Conservation (phyloP, 257 asterid species). For the Solanum rostratum region DNA sequence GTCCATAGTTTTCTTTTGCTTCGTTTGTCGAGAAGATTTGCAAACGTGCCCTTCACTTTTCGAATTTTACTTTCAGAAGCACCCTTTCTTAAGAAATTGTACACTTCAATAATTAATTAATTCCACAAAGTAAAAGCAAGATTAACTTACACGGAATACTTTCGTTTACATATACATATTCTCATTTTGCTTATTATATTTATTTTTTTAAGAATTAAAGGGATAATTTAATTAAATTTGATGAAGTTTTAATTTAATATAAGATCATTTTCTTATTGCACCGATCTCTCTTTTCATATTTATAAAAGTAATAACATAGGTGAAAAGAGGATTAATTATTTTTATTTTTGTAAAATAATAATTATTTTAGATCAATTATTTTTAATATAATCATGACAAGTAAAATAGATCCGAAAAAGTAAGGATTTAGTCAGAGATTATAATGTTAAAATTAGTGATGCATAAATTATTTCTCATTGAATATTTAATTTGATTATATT, state of each 20-base stretch:
- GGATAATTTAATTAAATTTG: neutral
- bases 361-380: no score
- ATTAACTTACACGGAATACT: neutral
- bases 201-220: neutral
- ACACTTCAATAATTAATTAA: neutral
- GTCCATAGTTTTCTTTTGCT: neutral
- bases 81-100: neutral
- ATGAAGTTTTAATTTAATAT: neutral
- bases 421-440: no score
- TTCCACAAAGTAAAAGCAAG: neutral
- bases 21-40: neutral
- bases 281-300: no score
- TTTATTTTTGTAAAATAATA: no score
- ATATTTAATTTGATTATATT: no score
- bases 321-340: no score
- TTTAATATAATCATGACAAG: no score
- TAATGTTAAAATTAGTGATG: no score
- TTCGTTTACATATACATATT: neutral
- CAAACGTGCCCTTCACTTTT: neutral
- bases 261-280: no score
- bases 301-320: no score
- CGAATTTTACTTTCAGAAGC: neutral
- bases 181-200: neutral
- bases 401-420: no score
- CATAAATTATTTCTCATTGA: no score